A percentile compares a stretch with the other conserved stretches of the same genome.
Evolutionary conservation across 2,329 filamentous ascomycete genomes (phyloP).

Genomic region (Neoscytalidium dimidiatum): DNA sequence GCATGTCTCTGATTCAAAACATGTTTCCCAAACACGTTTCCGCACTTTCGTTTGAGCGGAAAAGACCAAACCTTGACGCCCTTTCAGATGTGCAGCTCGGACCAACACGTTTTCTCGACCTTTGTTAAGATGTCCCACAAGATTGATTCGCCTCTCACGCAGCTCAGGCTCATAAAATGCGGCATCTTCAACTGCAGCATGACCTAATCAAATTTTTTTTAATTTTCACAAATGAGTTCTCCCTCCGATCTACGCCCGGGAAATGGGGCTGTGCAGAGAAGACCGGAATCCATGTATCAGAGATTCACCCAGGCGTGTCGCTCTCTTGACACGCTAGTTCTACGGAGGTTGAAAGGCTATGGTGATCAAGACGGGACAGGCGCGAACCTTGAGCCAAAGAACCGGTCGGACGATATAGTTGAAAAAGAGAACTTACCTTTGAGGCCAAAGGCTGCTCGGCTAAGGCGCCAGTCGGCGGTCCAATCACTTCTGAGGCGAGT

Average conservation of each 20-base stretch:
- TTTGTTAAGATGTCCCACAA: background rate
- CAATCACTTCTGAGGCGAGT: slow-evolving; percentile 4
- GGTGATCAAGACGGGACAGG: background rate
- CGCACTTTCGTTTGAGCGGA: background rate
- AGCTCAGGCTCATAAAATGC: background rate
- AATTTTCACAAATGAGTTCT: background rate
- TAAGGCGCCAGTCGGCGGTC: slow-evolving; percentile 6
- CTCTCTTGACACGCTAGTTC: background rate
- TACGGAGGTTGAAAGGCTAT: background rate
- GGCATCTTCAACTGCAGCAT: background rate
- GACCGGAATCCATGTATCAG: slow-evolving; percentile 3
- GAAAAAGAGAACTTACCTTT: background rate
- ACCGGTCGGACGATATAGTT: background rate
- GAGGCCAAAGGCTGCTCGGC: background rate
- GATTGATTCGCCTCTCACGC: background rate
- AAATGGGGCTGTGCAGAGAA: background rate
- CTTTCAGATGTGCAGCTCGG: background rate
- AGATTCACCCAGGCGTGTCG: background rate
- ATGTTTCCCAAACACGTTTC: background rate
- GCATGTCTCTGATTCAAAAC: background rate
- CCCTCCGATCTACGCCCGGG: background rate
- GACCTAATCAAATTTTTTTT: slow-evolving; percentile 4
- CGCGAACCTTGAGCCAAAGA: background rate
- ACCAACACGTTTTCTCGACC: background rate
- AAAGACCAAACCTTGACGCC: background rate